Percentiles rank a stretch among this genome's conserved stretches.
Conservation (phyloP, 2,329 filamentous ascomycete species). For the Aureobasidium sp. region DNA sequence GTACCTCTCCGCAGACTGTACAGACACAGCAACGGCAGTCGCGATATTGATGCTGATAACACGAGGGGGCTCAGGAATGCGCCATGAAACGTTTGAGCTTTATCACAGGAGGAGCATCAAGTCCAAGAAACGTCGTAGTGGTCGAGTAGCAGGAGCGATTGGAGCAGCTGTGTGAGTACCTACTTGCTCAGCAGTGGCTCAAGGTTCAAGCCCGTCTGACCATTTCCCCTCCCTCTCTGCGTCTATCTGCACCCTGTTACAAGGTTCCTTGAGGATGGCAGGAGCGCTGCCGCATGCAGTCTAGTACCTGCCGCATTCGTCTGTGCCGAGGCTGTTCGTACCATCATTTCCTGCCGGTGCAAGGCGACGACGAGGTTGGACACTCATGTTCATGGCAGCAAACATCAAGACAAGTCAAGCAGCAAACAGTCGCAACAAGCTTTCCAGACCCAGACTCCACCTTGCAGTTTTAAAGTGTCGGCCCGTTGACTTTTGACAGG, state of each 20-base stretch:
- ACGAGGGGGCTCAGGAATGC: constrained; percentile 7
- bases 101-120: not conserved
- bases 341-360: not conserved
- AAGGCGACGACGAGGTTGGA: not conserved
- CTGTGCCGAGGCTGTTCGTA: not conserved
- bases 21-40: not conserved
- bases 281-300: not conserved
- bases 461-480: constrained; percentile 1
- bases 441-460: not conserved
- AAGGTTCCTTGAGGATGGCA: not conserved
- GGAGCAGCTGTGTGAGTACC: not conserved
- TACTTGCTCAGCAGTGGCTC: not conserved
- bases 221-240: not conserved
- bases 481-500: not conserved
- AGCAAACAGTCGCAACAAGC: constrained; percentile 1
- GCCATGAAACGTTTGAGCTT: not conserved
- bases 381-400: not conserved
- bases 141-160: not conserved
- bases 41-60: not conserved
- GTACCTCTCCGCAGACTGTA: not conserved
- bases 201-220: not conserved
- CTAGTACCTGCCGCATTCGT: not conserved
- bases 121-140: not conserved
- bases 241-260: not conserved
- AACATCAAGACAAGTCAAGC: not conserved